These are phyloP conservation scores for Nemania abortiva DNA, from an alignment of 2,329 filamentous ascomycete species.

Conservation along the genomic window DNA sequence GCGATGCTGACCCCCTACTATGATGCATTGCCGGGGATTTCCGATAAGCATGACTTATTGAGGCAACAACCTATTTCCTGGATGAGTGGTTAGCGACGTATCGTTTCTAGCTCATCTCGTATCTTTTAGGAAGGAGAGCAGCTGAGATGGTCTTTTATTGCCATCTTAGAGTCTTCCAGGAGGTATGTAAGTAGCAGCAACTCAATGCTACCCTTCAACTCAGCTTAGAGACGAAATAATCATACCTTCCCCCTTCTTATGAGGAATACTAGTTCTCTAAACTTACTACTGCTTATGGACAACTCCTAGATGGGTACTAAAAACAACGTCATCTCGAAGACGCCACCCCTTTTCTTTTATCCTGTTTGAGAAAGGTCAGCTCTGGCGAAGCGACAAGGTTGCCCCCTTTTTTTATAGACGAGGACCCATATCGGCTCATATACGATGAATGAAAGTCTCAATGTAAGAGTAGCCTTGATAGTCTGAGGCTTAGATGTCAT, in stretches of 20 bases:
- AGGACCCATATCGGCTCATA: background rate
- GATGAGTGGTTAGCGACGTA: background rate
- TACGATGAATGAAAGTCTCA: conserved; percentile 2
- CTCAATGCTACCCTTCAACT: background rate
- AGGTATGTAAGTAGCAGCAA: background rate
- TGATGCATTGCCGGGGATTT: background rate
- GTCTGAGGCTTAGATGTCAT: background rate
- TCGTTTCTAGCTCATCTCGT: background rate
- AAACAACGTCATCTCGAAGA: background rate
- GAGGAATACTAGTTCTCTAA: background rate
- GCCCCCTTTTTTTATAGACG: background rate
- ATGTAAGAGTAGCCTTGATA: background rate
- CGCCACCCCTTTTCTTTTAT: conserved; percentile 18
- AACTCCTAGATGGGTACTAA: background rate
- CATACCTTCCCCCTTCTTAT: background rate
- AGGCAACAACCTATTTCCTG: too few species aligned
- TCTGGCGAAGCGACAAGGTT: background rate
- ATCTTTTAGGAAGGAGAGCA: background rate
- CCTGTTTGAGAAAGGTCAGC: conserved; percentile 2
- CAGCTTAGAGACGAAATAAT: background rate
- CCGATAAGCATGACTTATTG: too few species aligned
- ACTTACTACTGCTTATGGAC: background rate
- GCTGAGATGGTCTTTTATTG: background rate
- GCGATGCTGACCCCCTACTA: background rate
- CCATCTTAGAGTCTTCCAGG: background rate